A percentile compares a stretch with the other conserved stretches of the same genome.
Conservation (phyloP, 768 basidiomycete genomes). For the Suillus variegatus region DNA sequence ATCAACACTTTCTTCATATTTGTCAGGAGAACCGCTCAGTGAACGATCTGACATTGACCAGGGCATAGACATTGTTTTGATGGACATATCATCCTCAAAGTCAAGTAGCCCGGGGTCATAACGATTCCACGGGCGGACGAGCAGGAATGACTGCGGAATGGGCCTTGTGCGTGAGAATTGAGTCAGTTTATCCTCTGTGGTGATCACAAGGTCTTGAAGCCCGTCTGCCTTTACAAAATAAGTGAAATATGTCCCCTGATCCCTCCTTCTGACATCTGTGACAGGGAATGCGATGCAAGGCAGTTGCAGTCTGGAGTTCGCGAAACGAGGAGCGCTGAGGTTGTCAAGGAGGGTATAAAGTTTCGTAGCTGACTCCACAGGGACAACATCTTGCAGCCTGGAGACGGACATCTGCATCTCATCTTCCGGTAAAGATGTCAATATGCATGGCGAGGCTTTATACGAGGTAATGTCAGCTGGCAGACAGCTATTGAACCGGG, state of each 20-base stretch:
- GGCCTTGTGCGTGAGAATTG: background rate
- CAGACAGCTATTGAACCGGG: background rate
- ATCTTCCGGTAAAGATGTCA: background rate
- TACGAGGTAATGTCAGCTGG: slow-evolving; percentile 2
- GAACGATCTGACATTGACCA: background rate
- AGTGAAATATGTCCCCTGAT: background rate
- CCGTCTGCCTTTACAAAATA: background rate
- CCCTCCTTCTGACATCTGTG: background rate
- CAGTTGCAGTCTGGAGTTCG: background rate
- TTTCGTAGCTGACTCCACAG: background rate
- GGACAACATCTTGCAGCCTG: background rate
- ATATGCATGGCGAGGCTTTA: background rate
- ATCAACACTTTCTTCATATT: background rate
- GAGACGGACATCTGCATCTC: background rate
- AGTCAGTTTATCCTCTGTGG: background rate
- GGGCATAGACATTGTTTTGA: background rate
- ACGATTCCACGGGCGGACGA: background rate
- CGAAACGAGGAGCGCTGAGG: background rate
- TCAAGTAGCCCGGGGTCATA: background rate
- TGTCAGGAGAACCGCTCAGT: background rate
- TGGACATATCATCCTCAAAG: background rate
- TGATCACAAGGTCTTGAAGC: background rate
- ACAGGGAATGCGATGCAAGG: background rate
- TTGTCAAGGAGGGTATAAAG: background rate
- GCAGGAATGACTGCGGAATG: background rate